Base-by-base conservation (phyloP, 805 yeast genomes). In the Lipomyces orientalis region DNA sequence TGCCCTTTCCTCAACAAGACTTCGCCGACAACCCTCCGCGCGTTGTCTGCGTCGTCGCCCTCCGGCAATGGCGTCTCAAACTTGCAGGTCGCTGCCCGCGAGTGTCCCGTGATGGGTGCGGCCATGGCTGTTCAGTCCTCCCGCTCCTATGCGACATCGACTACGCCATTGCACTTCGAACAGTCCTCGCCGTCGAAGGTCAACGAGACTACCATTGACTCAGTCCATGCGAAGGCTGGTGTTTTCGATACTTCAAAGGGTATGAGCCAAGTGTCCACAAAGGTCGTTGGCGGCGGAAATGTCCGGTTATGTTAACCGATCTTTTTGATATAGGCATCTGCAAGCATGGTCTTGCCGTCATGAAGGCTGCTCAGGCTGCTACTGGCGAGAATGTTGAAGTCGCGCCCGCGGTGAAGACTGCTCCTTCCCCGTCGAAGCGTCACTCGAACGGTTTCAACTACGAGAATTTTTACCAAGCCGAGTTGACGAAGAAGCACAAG, bases 31-130 rank as follows among this genome's bases (percentile, higher is more conserved):
- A 83, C 88, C 16, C 81, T 91, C 76, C 87, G 89, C 74, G 81
- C 83, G 70, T 76, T 90, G 72, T 83, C 88, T 62, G 73, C 78
- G 16, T 65, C 77, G 10, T 68, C 77, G 19, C 72, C 49, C 19
- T 56, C 61, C 51, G 34, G 34, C 16, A 60, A 46, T 22, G 58
- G 61, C 49, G 39, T 31, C 62, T 64, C 73, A 33, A 46, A 46
- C 37, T 61, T 75, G 33, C 84, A 84, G 58, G 75, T 79, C 57
- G 86, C 85, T 71, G 97, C 97, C 63, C 79, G 84, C 57, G 85
- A 84, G 68, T 93, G 98, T 79, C 98, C 98, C n/a, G 90, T 93
- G 64, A 90, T 93, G 90, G 91, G 91, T 33, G 87, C 88, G 62
- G 97, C 97, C 49, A 79, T 92, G 71, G 83, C 72, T 31, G 63